phyloP scores from a whole-genome alignment of 768 basidiomycete genomes.

The Boletus bicolor region DNA sequence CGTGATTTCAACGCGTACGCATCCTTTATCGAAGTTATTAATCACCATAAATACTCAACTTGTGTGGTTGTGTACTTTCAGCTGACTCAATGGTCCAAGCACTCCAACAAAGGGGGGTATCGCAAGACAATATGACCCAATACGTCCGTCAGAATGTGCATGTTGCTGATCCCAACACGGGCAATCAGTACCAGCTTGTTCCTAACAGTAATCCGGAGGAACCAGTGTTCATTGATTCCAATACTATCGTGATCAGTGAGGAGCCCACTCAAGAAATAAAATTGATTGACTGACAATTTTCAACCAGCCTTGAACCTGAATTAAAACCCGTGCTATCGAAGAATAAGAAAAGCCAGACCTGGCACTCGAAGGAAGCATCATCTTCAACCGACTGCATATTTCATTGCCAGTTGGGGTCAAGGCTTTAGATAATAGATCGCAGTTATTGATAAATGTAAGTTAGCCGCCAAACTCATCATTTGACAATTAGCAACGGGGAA shows the following conservation, averaged over 20 bases:
- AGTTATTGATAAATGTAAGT: background rate
- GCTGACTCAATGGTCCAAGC: background rate
- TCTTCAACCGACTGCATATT: background rate
- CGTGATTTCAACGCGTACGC: slow-evolving; percentile 2
- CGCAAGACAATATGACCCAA: slow-evolving; percentile 3
- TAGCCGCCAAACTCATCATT: background rate
- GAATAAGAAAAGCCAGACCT: background rate
- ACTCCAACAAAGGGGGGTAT: slow-evolving; percentile 2
- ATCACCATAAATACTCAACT: background rate
- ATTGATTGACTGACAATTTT: background rate
- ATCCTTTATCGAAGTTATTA: background rate
- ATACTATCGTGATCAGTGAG: slow-evolving; percentile 6
- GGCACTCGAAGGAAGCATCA: background rate
- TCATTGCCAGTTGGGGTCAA: background rate
- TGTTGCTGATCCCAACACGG: slow-evolving; percentile 2
- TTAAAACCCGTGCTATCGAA: background rate
- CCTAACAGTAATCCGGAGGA: background rate
- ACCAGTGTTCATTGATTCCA: background rate
- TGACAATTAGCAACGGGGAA: background rate
- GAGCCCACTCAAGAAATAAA: background rate
- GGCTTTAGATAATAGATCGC: background rate
- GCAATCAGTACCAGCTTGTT: slow-evolving; percentile 6
- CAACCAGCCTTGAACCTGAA: background rate
- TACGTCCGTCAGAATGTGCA: slow-evolving; percentile 3
- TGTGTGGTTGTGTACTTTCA: background rate